Conservation (phyloP, 805 yeast species). For the Suhomyces tanzawaensis region DNA sequence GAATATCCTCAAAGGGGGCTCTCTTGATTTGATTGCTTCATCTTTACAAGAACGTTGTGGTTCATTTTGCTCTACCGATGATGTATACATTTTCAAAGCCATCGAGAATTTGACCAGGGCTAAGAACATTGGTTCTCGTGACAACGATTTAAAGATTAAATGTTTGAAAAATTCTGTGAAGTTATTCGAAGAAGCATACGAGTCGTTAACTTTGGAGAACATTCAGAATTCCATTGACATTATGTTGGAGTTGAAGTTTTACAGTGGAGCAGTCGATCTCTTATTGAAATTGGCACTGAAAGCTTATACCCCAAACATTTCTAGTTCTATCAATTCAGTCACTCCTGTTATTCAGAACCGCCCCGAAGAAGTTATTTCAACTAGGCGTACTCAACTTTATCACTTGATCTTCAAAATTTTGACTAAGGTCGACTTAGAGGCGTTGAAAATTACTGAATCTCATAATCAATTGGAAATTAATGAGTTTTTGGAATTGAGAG, state of each 20-base stretch:
- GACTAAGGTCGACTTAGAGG: slow-evolving; percentile 64
- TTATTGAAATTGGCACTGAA: slow-evolving; percentile 73
- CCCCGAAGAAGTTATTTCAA: not conserved
- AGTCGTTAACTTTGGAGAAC: slow-evolving; percentile 72
- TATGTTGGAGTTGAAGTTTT: slow-evolving; percentile 74
- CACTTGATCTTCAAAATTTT: slow-evolving; percentile 73
- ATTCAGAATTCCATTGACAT: slow-evolving; percentile 77
- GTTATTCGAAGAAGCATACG: slow-evolving; percentile 76
- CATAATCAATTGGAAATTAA: slow-evolving; percentile 41
- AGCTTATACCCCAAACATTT: slow-evolving; percentile 15
- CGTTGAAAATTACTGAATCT: slow-evolving; percentile 43
- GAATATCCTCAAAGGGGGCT: slow-evolving; percentile 86
- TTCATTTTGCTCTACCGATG: slow-evolving; percentile 89
- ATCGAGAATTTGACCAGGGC: slow-evolving; percentile 89
- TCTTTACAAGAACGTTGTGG: slow-evolving; percentile 91
- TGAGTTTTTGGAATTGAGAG: slow-evolving; percentile 59
- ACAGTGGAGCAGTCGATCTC: slow-evolving; percentile 82
- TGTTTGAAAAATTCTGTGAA: slow-evolving; percentile 73
- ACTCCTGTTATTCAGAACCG: not conserved
- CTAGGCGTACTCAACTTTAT: slow-evolving; percentile 41
- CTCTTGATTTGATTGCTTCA: slow-evolving; percentile 85
- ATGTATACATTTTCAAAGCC: slow-evolving; percentile 90
- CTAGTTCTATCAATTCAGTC: not conserved
- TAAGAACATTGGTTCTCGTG: slow-evolving; percentile 66
- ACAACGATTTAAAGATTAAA: slow-evolving; percentile 62